These are phyloP conservation scores for Saccharomycopsis hybrid DNA, from an alignment of 1,139 yeast genomes.

Conservation along the genomic window DNA sequence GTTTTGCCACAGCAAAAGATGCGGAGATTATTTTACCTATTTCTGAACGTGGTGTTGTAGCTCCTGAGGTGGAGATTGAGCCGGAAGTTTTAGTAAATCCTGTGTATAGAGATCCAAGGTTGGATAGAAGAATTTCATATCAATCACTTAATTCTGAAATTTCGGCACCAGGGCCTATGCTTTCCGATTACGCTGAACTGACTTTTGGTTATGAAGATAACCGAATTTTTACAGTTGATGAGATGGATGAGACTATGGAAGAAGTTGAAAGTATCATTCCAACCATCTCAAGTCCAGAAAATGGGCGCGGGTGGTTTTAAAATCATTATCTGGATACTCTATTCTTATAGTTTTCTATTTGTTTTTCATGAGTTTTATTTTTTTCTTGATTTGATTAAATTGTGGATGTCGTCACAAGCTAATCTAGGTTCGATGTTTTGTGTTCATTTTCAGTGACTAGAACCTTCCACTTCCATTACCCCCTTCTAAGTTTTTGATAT, in stretches of 20 bases:
- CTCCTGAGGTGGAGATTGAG: slow-evolving; percentile 23
- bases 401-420: too few relatives aligned
- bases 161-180: neutral
- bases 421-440: too few relatives aligned
- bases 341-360: too few relatives aligned
- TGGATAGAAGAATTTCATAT: slow-evolving; percentile 16
- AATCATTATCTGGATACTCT: too few relatives aligned
- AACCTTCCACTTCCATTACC: too few relatives aligned
- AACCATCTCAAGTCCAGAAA: slow-evolving; percentile 8
- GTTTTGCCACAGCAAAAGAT: slow-evolving; percentile 23
- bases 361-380: too few relatives aligned
- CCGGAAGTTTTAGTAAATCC: slow-evolving; percentile 18
- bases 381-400: too few relatives aligned
- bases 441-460: too few relatives aligned
- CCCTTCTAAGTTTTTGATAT: too few relatives aligned
- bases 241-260: slow-evolving; percentile 13
- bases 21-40: slow-evolving; percentile 23
- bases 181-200: neutral
- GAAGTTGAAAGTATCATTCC: slow-evolving; percentile 19
- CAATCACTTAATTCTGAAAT: slow-evolving; percentile 17
- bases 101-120: slow-evolving; percentile 10
- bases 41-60: slow-evolving; percentile 27
- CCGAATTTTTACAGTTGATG: slow-evolving; percentile 6
- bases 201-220: neutral
- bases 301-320: slow-evolving; percentile 7